phyloP scores from a whole-genome alignment of 176 grass and related monocot genomes.

The Hyparrhenia diplandra region DNA sequence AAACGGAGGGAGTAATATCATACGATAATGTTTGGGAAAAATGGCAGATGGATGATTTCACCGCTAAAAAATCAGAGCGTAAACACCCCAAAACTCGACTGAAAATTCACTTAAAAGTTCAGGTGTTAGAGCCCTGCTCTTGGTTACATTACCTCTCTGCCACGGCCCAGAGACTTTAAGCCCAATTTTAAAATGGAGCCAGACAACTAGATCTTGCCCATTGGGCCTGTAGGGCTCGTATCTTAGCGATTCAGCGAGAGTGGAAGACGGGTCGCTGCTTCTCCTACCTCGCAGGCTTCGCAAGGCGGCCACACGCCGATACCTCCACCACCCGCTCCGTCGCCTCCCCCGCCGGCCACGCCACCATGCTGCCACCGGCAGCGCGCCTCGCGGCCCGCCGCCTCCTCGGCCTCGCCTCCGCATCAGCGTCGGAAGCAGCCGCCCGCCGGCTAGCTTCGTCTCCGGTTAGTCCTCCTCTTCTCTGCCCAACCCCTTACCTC shows the following conservation, averaged over 20 bases:
- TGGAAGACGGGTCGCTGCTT: background rate
- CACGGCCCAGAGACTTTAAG: background rate
- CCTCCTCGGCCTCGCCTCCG: constrained; percentile 38
- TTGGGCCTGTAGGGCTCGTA: background rate
- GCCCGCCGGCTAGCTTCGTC: constrained; percentile 23
- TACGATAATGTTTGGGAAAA: background rate
- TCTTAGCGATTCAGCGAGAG: background rate
- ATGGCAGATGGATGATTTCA: background rate
- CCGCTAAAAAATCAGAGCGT: background rate
- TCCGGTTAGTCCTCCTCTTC: background rate
- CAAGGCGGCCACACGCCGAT: constrained; percentile 22
- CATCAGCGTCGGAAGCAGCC: constrained; percentile 6
- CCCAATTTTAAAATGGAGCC: background rate
- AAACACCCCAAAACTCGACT: background rate
- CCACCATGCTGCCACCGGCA: constrained; percentile 49
- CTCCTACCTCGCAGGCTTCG: constrained; percentile 30
- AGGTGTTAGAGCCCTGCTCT: background rate
- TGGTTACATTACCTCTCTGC: background rate
- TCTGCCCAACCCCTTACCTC: background rate
- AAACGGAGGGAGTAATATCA: no score
- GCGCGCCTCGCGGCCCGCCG: constrained; percentile 57
- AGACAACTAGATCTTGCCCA: background rate
- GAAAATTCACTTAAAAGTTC: background rate
- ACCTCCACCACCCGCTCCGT: background rate
- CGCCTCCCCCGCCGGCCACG: constrained; percentile 25